Conservation (phyloP, 305 asterid species). For the Solanum aculeatissimum region DNA sequence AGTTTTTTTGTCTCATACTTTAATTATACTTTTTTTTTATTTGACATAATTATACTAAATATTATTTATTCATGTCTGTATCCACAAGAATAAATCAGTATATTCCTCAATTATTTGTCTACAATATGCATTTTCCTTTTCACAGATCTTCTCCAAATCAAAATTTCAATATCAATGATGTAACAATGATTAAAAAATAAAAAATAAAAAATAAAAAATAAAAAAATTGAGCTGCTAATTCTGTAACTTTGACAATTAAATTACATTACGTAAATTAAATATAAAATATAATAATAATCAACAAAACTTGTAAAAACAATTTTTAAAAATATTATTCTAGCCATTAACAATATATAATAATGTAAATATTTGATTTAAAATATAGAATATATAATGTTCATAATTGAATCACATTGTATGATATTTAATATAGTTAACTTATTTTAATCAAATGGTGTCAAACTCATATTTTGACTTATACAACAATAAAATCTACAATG, state of each 20-base stretch:
- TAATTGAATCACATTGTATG: not conserved
- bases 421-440: not conserved
- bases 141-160: not conserved
- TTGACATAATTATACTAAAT: not conserved
- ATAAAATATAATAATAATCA: not conserved
- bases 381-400: not conserved
- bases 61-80: not conserved
- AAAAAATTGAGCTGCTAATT: not conserved
- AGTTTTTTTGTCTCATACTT: not conserved
- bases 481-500: too few relatives aligned
- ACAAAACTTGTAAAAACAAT: too few relatives aligned
- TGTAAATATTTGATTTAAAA: not conserved
- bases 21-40: too few relatives aligned
- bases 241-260: not conserved
- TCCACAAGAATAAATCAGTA: not conserved
- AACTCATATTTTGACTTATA: not conserved
- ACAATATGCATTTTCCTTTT: not conserved
- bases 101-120: not conserved
- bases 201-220: not conserved
- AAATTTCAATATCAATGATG: not conserved
- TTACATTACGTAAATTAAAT: too few relatives aligned
- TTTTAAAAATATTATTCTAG: accelerated
- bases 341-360: not conserved
- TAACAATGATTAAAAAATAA: not conserved
- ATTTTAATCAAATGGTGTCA: not conserved